Percentiles rank a stretch among this genome's conserved stretches.
Conservation (phyloP, 106 monocot genomes). For the Allium fistulosum region DNA sequence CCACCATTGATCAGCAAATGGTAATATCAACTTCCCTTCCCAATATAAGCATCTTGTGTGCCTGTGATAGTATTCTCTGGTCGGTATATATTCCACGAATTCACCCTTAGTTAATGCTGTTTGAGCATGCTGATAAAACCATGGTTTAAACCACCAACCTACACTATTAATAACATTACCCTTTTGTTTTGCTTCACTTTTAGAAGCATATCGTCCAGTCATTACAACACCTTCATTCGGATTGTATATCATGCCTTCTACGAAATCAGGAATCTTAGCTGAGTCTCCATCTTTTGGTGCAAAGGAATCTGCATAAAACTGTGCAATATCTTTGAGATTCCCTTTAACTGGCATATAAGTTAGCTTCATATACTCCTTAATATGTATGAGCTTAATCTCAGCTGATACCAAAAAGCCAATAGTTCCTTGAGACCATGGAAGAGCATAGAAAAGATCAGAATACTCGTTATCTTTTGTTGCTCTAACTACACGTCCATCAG, state of each 20-base stretch:
- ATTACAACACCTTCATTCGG: conserved; percentile 21
- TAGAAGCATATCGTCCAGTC: conserved; percentile 27
- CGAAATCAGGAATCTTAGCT: conserved; percentile 27
- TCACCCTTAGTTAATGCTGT: conserved; percentile 26
- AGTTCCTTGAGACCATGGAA: conserved; percentile 36
- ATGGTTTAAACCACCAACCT: conserved; percentile 31
- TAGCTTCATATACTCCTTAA: conserved; percentile 38
- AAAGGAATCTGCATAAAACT: conserved; percentile 32
- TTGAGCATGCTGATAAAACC: conserved; percentile 34
- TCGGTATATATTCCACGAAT: conserved; percentile 37
- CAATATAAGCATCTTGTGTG: conserved; percentile 35
- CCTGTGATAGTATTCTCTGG: conserved; percentile 31
- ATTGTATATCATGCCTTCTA: conserved; percentile 22
- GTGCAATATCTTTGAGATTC: conserved; percentile 20
- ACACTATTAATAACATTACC: conserved; percentile 28
- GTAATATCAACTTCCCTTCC: conserved; percentile 41
- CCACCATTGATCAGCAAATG: conserved; percentile 44
- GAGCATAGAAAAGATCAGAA: conserved; percentile 27
- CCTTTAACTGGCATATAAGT: conserved; percentile 27
- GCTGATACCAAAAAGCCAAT: conserved; percentile 25
- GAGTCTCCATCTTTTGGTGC: conserved; percentile 29
- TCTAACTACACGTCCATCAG: conserved; percentile 27
- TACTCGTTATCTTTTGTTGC: conserved; percentile 31
- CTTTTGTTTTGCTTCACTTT: conserved; percentile 24
- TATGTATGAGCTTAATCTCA: conserved; percentile 29